Evolutionary conservation across 306 rosid genomes (phyloP).

Genomic region (Geum urbanum): DNA sequence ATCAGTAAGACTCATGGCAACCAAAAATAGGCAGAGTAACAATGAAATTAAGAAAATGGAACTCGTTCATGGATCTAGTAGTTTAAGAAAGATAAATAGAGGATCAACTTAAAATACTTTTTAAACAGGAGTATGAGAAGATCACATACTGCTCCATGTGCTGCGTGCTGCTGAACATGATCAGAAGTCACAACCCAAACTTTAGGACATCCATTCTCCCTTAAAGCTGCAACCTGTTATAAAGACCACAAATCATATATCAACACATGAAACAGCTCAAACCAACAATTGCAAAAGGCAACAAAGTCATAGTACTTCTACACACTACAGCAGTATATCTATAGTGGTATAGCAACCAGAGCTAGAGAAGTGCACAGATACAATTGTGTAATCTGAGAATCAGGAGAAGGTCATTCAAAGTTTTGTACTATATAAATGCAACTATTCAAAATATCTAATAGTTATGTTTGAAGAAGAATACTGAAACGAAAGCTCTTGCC

Average conservation of each 20-base stretch:
- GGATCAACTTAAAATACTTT: slow-evolving; percentile 13
- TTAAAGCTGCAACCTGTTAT: slow-evolving; percentile 73
- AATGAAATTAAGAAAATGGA: neutral
- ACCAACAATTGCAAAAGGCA: neutral
- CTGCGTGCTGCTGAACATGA: slow-evolving; percentile 73
- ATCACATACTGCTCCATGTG: slow-evolving; percentile 74
- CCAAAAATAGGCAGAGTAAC: neutral
- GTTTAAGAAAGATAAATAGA: slow-evolving; percentile 1
- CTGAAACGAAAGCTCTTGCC: no score
- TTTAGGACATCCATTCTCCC: slow-evolving; percentile 89
- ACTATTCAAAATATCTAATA: no score
- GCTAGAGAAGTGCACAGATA: neutral
- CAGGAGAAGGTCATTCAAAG: neutral
- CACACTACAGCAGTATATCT: no score
- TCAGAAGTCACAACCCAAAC: slow-evolving; percentile 98
- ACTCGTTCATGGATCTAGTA: neutral
- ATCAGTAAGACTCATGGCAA: neutral
- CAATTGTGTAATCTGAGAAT: neutral
- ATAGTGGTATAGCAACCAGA: no score
- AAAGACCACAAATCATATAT: slow-evolving; percentile 14
- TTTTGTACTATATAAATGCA: neutral
- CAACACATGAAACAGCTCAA: neutral
- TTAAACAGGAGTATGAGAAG: slow-evolving; percentile 26
- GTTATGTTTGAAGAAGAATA: no score
- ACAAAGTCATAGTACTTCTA: no score